Evolutionary conservation across 306 rosid genomes (phyloP).

Genomic region (Dalbergia cultrata): DNA sequence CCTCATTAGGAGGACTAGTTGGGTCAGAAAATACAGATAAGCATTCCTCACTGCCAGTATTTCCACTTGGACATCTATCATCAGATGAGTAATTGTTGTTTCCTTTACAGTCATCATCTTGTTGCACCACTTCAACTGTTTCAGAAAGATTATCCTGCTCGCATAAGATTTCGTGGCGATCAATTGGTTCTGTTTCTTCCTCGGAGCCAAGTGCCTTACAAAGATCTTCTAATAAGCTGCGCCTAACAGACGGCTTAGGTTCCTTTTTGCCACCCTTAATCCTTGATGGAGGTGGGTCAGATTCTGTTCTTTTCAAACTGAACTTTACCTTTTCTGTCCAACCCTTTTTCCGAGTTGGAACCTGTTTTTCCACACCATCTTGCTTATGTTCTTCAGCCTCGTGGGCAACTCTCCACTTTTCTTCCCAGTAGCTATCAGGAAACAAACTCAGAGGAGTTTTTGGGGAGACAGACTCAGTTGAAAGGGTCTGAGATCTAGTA

Average conservation of each 20-base stretch:
- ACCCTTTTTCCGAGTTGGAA: constrained; percentile 72
- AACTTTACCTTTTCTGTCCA: constrained; percentile 88
- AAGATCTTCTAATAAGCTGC: constrained; percentile 83
- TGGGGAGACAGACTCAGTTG: constrained; percentile 70
- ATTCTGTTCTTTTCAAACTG: constrained; percentile 73
- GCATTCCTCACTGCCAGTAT: constrained; percentile 72
- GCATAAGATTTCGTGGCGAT: constrained; percentile 49
- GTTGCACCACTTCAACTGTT: constrained; percentile 57
- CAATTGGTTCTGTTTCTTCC: constrained; percentile 56
- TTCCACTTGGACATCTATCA: constrained; percentile 63
- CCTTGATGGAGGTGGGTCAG: constrained; percentile 74
- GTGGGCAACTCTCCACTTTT: constrained; percentile 93
- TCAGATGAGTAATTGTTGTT: constrained; percentile 54
- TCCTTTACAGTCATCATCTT: constrained; percentile 59
- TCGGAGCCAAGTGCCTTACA: constrained; percentile 72
- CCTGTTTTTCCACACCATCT: constrained; percentile 54
- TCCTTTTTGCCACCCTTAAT: constrained; percentile 57
- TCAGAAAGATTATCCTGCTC: constrained; percentile 56
- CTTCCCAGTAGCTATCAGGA: constrained; percentile 98
- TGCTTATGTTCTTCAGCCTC: constrained; percentile 74
- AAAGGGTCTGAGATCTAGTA: constrained; percentile 61
- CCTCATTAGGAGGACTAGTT: constrained; percentile 67
- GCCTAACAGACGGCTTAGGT: constrained; percentile 70
- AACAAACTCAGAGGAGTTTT: constrained; percentile 67
- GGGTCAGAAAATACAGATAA: constrained; percentile 69